Base-by-base conservation (phyloP, 83 land plant species). In the Isoetes engelmannii region DNA sequence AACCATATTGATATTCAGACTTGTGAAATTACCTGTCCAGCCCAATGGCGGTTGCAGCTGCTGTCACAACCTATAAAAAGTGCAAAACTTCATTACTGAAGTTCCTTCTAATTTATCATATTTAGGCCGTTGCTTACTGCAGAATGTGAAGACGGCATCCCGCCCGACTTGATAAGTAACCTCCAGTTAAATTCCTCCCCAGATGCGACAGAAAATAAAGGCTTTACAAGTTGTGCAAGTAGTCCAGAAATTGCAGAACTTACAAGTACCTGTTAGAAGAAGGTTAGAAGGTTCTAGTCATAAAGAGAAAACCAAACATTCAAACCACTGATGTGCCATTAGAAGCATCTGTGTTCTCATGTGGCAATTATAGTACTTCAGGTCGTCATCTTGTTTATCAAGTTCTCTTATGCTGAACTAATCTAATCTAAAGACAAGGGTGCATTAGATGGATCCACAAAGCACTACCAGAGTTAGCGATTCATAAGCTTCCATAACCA, bases 61-160 rank as follows among this genome's bases (percentile, higher is more conserved):
- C 96, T 49, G 77, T 82, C 50, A 85, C 85, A 50, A 72, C 53
- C 98, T 93, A 74, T 68, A 63, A 66, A 41, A 57, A 56, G 17
- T 58, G 28, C 6, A 12, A 55, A 67, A 57, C 47, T 9, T 42
- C 63, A 9, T 0, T 20, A 7, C 51, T 71, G 48, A 13, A 37
- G 54, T 7, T 54, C 60, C 17, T 44, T 10, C 10, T 15, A 65
- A 44, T 12, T 5, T 50, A 44, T 51, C 4, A 8, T 15, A 3
- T 5, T 49, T 8, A 61, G 68, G 61, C 54, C 54, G 7, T 49
- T 45, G 47, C 72, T 78, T 17, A 90, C 92, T 13, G 96, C 83
- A 44, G 98, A 83, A 81, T 90, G 98, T 59, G 86, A 75, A 13
- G 96, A 94, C 45, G 98, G 98, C 82, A 90, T 90, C 10, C 98